Evolutionary conservation across 1,139 yeast genomes (phyloP), one percentile per base, ranked within the genome.

Genomic region (Hemisphaericaspora xylanilytica): DNA sequence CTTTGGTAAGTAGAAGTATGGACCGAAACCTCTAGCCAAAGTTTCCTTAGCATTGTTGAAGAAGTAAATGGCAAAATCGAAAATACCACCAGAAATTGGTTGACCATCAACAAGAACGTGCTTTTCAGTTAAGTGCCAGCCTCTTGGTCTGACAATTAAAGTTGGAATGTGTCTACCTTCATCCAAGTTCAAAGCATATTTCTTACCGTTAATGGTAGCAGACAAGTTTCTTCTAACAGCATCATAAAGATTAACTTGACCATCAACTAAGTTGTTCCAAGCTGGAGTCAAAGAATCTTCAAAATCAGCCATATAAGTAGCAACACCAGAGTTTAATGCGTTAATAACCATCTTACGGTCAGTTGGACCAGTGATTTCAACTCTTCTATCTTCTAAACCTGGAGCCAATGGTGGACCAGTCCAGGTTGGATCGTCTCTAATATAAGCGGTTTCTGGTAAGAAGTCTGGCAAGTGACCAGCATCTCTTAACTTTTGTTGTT

Each of bases 271-370:
- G 65, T 88, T 89, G 51, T 67, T 67, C 97, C 97, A 92, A 26
- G 97, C 90, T 51, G 98, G 98, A 25, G 97, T 83, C 53, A 89
- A 81, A 24, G 96, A 87, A 67, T 89, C 97, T 65, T 89, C 97
- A 53, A 89, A 86, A 67, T 89, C 97, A 33, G 94, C 83, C 97
- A 89, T 89, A 64, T 89, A 89, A 36, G 96, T 87, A 58, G 85
- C 88, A 33, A 89, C 96, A 42, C 79, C 78, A 4, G 96, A 81
- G 68, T 89, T 89, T 58, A 89, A 77, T 14, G 97, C 97, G 59
- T 89, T 89, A 61, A 89, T 85, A 50, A 89, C 84, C 97, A 89
- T 89, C 63, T 89, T 89, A 51, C 96, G 80, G 62, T 85, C 90
- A 40, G 86, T 74, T 24, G 96, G 96, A 33, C 96, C 96, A 24